These are phyloP conservation scores for Davidsoniella virescens DNA, from an alignment of 2,329 filamentous ascomycete genomes.

Conservation along the genomic window DNA sequence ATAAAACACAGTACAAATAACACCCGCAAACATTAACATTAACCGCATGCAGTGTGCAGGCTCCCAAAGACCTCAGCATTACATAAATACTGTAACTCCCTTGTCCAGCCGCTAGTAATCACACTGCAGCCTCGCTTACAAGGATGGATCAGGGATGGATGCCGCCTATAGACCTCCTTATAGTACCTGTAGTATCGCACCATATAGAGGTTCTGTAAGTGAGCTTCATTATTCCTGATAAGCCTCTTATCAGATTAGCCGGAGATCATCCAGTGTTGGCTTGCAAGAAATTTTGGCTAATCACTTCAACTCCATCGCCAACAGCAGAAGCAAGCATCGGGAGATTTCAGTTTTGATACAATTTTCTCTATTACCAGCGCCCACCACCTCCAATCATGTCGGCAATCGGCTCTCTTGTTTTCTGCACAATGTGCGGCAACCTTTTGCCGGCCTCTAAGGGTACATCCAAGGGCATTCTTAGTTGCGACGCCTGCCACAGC, in stretches of 20 bases:
- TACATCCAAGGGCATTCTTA: slow-evolving; percentile 55
- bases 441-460: slow-evolving; percentile 68
- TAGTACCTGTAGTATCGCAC: background rate
- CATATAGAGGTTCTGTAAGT: background rate
- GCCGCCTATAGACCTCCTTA: background rate
- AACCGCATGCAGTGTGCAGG: too few species aligned
- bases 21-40: too few species aligned
- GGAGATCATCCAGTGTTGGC: background rate
- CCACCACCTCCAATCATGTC: slow-evolving; percentile 44
- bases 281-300: slow-evolving; percentile 1
- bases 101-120: background rate
- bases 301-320: too few species aligned
- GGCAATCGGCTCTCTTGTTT: slow-evolving; percentile 77
- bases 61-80: too few species aligned
- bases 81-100: too few species aligned
- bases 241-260: slow-evolving; percentile 9
- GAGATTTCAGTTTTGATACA: background rate
- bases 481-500: slow-evolving; percentile 74
- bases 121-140: slow-evolving; percentile 12
- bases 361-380: background rate
- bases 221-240: background rate
- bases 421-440: slow-evolving; percentile 87
- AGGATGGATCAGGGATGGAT: slow-evolving; percentile 11
- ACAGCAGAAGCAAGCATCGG: too few species aligned
- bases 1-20: too few species aligned